Conservation (phyloP, 495 filamentous ascomycete genomes). For the Tuber microsphaerosporum region DNA sequence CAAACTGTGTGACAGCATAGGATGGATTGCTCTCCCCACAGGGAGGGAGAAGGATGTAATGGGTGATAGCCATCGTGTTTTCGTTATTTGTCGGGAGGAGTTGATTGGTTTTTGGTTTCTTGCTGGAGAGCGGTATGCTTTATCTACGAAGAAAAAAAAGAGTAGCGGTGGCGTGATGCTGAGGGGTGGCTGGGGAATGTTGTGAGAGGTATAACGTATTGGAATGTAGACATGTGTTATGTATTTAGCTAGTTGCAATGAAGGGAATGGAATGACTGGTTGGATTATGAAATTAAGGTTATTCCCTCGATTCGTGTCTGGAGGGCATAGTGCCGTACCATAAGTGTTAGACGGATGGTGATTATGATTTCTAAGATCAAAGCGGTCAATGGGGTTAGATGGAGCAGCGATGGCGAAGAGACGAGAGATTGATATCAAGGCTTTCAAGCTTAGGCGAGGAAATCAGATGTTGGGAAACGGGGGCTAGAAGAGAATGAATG, state of each 20-base stretch:
- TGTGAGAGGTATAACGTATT: neutral
- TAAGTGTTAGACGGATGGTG: neutral
- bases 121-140: conserved; percentile 19
- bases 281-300: neutral
- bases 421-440: neutral
- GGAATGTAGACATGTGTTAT: conserved; percentile 6
- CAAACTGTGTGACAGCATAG: neutral
- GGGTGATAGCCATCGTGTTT: conserved; percentile 15
- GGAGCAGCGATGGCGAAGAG: neutral
- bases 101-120: conserved; percentile 27
- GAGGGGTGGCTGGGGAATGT: neutral
- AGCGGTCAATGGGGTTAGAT: neutral
- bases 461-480: neutral
- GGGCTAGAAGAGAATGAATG: neutral
- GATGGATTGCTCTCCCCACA: neutral
- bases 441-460: neutral
- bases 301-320: neutral
- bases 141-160: conserved; percentile 25
- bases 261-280: neutral
- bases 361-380: neutral
- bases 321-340: neutral
- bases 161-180: neutral
- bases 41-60: conserved; percentile 26
- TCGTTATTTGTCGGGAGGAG: conserved; percentile 8
- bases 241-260: neutral